Conservation (phyloP, 2,329 filamentous ascomycete species). For the Pleurostoma richardsiae region DNA sequence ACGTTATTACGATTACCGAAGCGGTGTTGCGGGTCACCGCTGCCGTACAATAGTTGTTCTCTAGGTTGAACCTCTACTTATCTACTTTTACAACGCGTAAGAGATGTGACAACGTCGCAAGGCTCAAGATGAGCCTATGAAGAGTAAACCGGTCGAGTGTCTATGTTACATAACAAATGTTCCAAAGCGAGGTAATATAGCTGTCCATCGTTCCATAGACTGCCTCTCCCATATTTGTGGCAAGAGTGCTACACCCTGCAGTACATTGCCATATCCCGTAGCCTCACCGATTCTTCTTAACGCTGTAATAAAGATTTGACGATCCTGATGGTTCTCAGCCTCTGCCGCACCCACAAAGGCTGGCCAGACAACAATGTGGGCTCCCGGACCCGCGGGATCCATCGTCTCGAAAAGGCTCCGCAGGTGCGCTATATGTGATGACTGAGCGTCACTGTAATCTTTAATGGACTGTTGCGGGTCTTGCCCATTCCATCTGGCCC, state of each 20-base stretch:
- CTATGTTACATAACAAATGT: conserved; percentile 5
- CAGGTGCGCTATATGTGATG: neutral
- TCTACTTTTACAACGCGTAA: too few species aligned
- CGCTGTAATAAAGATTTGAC: conserved; percentile 4
- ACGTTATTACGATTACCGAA: too few species aligned
- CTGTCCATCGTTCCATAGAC: conserved; percentile 3
- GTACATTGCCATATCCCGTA: conserved; percentile 7
- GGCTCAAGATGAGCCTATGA: too few species aligned
- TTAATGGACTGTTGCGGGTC: neutral
- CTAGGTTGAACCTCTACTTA: too few species aligned
- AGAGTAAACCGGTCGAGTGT: too few species aligned
- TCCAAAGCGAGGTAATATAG: conserved; percentile 3
- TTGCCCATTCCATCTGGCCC: neutral
- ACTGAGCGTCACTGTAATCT: too few species aligned
- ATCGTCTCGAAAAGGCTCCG: conserved; percentile 5
- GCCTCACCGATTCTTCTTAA: conserved; percentile 4
- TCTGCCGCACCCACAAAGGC: conserved; percentile 8
- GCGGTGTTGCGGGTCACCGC: too few species aligned
- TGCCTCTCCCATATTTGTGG: conserved; percentile 6
- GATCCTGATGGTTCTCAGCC: conserved; percentile 2
- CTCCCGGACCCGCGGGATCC: conserved; percentile 3
- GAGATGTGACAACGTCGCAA: too few species aligned
- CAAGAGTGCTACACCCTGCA: conserved; percentile 1
- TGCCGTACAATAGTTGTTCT: too few species aligned
- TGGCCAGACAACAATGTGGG: conserved; percentile 8